Base-by-base conservation (phyloP, 805 yeast species). In the Candida palmyrensis region DNA sequence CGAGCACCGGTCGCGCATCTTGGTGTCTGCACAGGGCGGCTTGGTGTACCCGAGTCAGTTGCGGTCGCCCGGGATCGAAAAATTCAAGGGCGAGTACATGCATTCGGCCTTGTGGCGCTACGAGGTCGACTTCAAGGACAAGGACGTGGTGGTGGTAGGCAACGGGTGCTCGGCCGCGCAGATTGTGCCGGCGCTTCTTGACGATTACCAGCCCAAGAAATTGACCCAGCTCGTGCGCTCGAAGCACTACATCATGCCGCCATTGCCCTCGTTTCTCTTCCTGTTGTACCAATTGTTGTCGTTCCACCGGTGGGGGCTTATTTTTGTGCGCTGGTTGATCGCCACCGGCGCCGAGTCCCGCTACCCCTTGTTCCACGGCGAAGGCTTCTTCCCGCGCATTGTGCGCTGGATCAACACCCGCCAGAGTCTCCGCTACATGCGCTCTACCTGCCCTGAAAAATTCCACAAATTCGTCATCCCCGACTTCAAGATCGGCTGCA, bases 101-200 rank as follows among this genome's bases (percentile, higher is more conserved):
- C 71, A 64, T 37, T 61, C 68, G 1, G 71, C 67, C 1, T 33
- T 62, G 23, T 64, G 61, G 55, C 53, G 62, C 34, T 60, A 62
- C 38, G 32, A 42, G 8, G 59, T 59, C 8, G 47, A 51, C 13
- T 48, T 64, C 38, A 49, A 57, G 35, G 52, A 45, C 21, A 64
- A 64, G 37, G 48, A 53, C 9, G 66, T 64, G 9, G 50, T 60
- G 5, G 68, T 63, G 9, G 44, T 64, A 18, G 71, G 71, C 11
- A 61, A 61, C 42, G 71, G 71, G 2, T 64, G 71, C 36, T 61
- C 68, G 4, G 69, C 68, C 2, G 57, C 55, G 15, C 69, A 64
- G 39, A 48, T 63, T n/a, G 43, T 64, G 11, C 69, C 71, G 6
- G 58, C 57, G 1, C 36, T 64, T 19, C 43, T 64, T 40, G 51